Base-by-base conservation (phyloP, 352 stramenopile genomes). In the Pythium chondricola region DNA sequence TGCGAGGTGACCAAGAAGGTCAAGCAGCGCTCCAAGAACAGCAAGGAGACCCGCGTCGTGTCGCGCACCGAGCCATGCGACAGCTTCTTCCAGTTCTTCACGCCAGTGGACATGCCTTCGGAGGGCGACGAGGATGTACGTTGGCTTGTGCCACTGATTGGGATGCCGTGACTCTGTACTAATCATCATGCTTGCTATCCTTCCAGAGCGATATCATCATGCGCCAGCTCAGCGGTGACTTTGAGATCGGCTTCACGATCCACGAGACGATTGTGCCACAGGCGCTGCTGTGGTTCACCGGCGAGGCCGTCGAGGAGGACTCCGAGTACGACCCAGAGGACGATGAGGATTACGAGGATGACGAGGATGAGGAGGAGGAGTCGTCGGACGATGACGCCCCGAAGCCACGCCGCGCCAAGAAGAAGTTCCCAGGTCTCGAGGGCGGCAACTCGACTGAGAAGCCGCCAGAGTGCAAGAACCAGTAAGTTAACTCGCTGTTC, bases 1-100 rank as follows among this genome's bases (percentile, higher is more conserved):
- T 89, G 76, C 57, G 77, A 93, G 59, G 74, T 87, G 21, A 87
- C 74, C 33, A 90, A 90, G 65, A 93, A 93, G 67, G 79, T 93
- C 41, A 93, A 90, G 65, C 82, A 93, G 63, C 78, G 79, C 48
- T 67, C 82, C 35, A 90, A 90, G 73, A 79, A 74, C 38, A 76
- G 69, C 45, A 85, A 84, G 65, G 74, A 85, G 43, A 84, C 78
- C 18, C 82, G 82, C 50, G 74, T 93, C 11, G 64, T 93, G 17
- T 86, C 56, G 57, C 78, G 79, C 57, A 85, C 79, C 5, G 82
- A 93, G 60, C 72, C 78, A 16, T 90, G 79, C 62, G 82, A 93
- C 35, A 89, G 76, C 58, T 93, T 93, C 54, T 93, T 93, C 63
- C 78, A 89, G 63, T 87, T 93, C 58, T 93, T 93, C 56, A 81